Evolutionary conservation across 208 protist genomes (phyloP), one percentile per base, ranked within the genome.

Genomic region (Leishmania mexicana): DNA sequence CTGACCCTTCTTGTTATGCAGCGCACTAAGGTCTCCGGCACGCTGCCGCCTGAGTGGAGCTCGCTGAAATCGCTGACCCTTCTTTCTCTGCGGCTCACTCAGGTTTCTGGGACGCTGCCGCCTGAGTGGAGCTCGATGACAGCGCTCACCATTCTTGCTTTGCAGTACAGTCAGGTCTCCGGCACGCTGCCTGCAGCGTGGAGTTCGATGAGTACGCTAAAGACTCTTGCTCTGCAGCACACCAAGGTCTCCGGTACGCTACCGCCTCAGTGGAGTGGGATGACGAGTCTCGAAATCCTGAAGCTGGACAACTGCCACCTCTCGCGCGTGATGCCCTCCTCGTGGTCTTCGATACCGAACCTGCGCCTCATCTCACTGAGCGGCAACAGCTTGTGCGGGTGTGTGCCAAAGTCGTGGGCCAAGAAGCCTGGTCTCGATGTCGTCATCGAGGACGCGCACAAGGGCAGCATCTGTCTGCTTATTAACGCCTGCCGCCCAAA

Each of bases 41-140:
- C 49, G 7, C 6, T 83, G 2, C 79, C 79, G 31, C 53, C 78
- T 68, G 51, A 76, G 73, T 76, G 73, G 73, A 60, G 47, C 35
- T 7, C 42, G 5, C 2, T 76, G 68, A 24, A 15, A 28, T 8
- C 2, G 0, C 49, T 76, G 73, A 19, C 7, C 6, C 3, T 45
- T 1, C 2, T 64, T 13, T 49, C 2, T 10, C 38, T 78, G 13
- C 17, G 21, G 15, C 3, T 3, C 13, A n/a, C 57, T 15, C 5
- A 68, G 54, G 57, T 62, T 1, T 78, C 75, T 11, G 75, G 57
- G 19, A 51, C 2, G 3, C 42, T 45, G 42, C 42, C 42, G 1
- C 3, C 42, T 5, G 2, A 45, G 42, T 45, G 42, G 42, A 45
- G 42, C 42, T 35, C 31, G 31, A 35, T 35, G 31, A 35, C 31